Percentiles rank a stretch among this genome's conserved stretches.
phyloP scores from a whole-genome alignment of 345 rosid species.

The Salix dunnii region DNA sequence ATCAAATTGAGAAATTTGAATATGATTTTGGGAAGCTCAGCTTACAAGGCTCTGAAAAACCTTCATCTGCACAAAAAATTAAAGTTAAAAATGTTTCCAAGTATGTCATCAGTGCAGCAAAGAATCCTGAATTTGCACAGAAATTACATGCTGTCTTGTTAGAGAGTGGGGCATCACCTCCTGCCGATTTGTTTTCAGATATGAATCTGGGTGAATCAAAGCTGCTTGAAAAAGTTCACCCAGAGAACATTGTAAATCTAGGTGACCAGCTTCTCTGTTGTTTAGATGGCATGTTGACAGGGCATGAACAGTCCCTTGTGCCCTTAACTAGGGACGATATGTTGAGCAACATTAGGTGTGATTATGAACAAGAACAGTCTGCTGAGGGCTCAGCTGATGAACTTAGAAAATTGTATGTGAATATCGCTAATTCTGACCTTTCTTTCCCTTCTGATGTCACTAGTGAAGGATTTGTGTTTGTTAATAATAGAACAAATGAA shows the following conservation, averaged over 20 bases:
- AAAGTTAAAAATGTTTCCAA: slow-evolving; percentile 83
- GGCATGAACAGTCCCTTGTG: slow-evolving; percentile 22
- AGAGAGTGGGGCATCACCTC: slow-evolving; percentile 92
- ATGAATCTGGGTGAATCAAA: slow-evolving; percentile 39
- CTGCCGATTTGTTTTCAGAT: slow-evolving; percentile 70
- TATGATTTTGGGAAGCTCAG: slow-evolving; percentile 62
- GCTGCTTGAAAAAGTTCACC: slow-evolving; percentile 31
- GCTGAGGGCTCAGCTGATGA: slow-evolving; percentile 30
- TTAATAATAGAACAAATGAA: slow-evolving; percentile 27
- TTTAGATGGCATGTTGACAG: slow-evolving; percentile 31
- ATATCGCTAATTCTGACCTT: slow-evolving; percentile 24
- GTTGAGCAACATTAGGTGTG: slow-evolving; percentile 17
- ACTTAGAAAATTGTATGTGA: slow-evolving; percentile 37
- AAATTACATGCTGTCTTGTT: slow-evolving; percentile 81
- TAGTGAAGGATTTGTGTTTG: slow-evolving; percentile 32
- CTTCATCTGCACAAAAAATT: slow-evolving; percentile 63
- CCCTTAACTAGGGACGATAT: slow-evolving; percentile 15
- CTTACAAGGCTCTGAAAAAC: slow-evolving; percentile 39
- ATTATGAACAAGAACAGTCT: slow-evolving; percentile 26
- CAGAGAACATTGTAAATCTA: slow-evolving; percentile 26
- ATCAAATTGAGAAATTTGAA: slow-evolving; percentile 55
- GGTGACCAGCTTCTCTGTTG: slow-evolving; percentile 23
- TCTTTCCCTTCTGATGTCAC: slow-evolving; percentile 29
- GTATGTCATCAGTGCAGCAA: slow-evolving; percentile 88
- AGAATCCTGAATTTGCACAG: slow-evolving; percentile 88